These are phyloP conservation scores for Pichia cabralensis DNA, from an alignment of 805 yeast species.

Conservation along the genomic window DNA sequence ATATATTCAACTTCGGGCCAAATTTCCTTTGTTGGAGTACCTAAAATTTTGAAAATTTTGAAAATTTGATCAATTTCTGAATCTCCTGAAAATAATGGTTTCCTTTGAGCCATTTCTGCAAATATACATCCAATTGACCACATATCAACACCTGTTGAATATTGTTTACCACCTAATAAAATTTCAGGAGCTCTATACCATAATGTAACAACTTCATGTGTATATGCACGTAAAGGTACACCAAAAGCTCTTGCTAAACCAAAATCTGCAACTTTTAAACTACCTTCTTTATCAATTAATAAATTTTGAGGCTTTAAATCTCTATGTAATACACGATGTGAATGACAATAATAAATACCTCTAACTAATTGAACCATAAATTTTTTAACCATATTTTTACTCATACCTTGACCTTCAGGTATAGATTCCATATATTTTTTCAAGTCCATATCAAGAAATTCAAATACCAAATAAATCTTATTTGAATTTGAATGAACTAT, in stretches of 20 bases:
- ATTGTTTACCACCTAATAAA: constrained; percentile 89
- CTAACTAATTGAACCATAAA: constrained; percentile 87
- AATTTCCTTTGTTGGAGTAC: constrained; percentile 84
- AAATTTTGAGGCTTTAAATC: constrained; percentile 95
- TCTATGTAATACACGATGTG: constrained; percentile 88
- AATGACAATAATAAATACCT: constrained; percentile 89
- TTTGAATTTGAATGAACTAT: constrained; percentile 92
- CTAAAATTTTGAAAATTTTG: constrained; percentile 82
- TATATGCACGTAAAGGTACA: constrained; percentile 91
- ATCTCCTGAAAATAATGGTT: constrained; percentile 94
- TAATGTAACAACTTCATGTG: constrained; percentile 95
- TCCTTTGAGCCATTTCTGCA: constrained; percentile 95
- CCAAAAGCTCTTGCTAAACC: constrained; percentile 97
- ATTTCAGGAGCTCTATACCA: constrained; percentile 99
- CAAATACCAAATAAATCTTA: constrained; percentile 87
- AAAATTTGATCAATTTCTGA: constrained; percentile 96
- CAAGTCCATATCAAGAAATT: constrained; percentile 86
- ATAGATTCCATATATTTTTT: constrained; percentile 95
- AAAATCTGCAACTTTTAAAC: constrained; percentile 82
- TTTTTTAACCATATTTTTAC: constrained; percentile 81
- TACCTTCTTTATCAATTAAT: constrained; percentile 91
- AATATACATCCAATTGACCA: constrained; percentile 98
- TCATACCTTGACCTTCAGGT: constrained; percentile 84
- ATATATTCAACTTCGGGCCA: constrained; percentile 93
- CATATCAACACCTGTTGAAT: constrained; percentile 96